Conservation (phyloP, 495 filamentous ascomycete genomes). For the Neurospora tetraspora region DNA sequence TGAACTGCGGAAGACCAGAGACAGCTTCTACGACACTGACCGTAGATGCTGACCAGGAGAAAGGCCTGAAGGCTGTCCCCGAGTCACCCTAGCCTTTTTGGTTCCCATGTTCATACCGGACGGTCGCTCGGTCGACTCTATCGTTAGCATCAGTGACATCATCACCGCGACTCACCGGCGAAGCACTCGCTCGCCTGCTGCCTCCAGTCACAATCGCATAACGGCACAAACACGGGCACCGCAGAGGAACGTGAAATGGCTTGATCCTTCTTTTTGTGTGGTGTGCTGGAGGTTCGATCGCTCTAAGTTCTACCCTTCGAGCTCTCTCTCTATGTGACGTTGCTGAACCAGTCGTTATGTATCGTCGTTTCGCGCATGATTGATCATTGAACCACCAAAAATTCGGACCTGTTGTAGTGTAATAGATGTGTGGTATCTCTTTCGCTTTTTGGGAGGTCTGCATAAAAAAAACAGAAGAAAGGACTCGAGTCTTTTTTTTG, state of each 20-base stretch:
- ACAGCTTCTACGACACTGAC: neutral
- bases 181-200: neutral
- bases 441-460: neutral
- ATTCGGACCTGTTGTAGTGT: neutral
- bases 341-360: neutral
- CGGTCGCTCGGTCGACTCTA: neutral
- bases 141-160: neutral
- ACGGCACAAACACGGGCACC: neutral
- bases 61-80: neutral
- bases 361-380: neutral
- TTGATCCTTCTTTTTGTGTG: neutral
- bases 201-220: neutral
- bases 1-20: neutral
- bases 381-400: neutral
- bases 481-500: neutral
- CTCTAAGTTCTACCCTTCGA: neutral
- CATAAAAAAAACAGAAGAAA: neutral
- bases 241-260: neutral
- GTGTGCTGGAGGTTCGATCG: neutral
- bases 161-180: neutral
- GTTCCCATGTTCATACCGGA: neutral
- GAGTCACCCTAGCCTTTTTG: neutral
- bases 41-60: neutral
- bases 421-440: neutral
- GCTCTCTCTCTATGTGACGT: neutral